These are phyloP conservation scores for Agastache rugosa DNA, from an alignment of 257 asterid species.

Conservation along the genomic window DNA sequence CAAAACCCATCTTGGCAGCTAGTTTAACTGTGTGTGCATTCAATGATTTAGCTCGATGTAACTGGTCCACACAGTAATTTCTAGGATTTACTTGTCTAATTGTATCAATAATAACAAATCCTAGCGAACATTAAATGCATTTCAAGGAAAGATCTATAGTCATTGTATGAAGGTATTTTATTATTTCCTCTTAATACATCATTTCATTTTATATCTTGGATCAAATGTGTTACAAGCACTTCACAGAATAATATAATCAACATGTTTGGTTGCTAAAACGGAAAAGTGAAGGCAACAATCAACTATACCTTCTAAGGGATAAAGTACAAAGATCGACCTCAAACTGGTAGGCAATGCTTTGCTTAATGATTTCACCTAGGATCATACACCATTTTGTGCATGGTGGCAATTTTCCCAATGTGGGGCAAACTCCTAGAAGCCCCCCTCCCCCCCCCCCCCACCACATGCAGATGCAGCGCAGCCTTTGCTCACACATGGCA, in stretches of 20 bases:
- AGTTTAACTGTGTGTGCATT: not conserved
- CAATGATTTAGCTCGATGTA: not conserved
- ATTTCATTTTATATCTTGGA: not conserved
- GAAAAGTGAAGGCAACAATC: constrained; percentile 20
- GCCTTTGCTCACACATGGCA: constrained; percentile 6
- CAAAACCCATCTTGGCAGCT: constrained; percentile 1
- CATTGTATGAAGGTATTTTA: constrained; percentile 3
- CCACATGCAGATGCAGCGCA: not conserved
- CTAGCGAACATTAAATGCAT: not conserved
- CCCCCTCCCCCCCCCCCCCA: no score
- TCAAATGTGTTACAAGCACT: not conserved
- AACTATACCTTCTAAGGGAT: not conserved
- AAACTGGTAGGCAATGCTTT: not conserved
- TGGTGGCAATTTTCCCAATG: not conserved
- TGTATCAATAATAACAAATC: not conserved
- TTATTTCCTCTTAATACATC: not conserved
- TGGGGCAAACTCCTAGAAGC: constrained; percentile 11
- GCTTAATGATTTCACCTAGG: not conserved
- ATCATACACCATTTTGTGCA: not conserved
- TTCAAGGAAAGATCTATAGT: not conserved
- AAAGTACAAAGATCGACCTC: not conserved
- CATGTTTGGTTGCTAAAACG: not conserved
- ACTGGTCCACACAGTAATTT: constrained; percentile 3
- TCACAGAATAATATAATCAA: not conserved
- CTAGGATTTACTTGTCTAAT: not conserved